Evolutionary conservation across 2,329 filamentous ascomycete species (phyloP).

Genomic region (Teratosphaeria pseudoeucalypti): DNA sequence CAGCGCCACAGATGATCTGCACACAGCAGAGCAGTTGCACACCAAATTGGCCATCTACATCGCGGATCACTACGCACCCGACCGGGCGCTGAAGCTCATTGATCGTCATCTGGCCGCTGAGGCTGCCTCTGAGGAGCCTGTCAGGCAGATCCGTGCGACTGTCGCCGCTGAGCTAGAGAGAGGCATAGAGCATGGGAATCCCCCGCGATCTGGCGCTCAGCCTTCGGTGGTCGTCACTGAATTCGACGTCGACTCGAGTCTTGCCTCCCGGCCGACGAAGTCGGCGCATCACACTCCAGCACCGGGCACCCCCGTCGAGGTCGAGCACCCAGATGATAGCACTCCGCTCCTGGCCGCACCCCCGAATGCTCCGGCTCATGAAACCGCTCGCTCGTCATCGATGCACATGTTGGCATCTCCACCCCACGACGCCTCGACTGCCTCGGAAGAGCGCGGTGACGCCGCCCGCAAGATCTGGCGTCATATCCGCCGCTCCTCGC

Average conservation of each 20-base stretch:
- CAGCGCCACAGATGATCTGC: constrained; percentile 4
- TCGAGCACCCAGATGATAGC: neutral
- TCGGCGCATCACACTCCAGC: neutral
- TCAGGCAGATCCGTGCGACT: constrained; percentile 3
- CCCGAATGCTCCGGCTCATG: neutral
- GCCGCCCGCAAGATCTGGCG: constrained; percentile 28
- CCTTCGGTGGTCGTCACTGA: constrained; percentile 16
- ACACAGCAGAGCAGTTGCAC: constrained; percentile 6
- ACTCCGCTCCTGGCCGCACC: neutral
- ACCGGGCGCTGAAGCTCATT: constrained; percentile 15
- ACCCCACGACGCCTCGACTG: neutral
- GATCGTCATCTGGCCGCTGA: constrained; percentile 11
- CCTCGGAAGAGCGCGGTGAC: constrained; percentile 10
- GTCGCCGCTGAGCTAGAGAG: constrained; percentile 4
- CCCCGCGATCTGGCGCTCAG: constrained; percentile 1
- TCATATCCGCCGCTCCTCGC: constrained; percentile 27
- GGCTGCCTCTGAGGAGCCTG: constrained; percentile 6
- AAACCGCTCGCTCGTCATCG: neutral
- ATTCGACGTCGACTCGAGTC: constrained; percentile 5
- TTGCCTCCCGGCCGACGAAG: neutral
- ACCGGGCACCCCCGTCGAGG: constrained; percentile 2
- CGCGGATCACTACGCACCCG: constrained; percentile 11
- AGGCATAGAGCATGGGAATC: neutral
- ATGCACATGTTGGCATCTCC: neutral
- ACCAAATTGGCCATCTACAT: constrained; percentile 16